These are phyloP conservation scores for Plasmodium reichenowi DNA, from an alignment of 169 alveolate species.

Conservation along the genomic window DNA sequence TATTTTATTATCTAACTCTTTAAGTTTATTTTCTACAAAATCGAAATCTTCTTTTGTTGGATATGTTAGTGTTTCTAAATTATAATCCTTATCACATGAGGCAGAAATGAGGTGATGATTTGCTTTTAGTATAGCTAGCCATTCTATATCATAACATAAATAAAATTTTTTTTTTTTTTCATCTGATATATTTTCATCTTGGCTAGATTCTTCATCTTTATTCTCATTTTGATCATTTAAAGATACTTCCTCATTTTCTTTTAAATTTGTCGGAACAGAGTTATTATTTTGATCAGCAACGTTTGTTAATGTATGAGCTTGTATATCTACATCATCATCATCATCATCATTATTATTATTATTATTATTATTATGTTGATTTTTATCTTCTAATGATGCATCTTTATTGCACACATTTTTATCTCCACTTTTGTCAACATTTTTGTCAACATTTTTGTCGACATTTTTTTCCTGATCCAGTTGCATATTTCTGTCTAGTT, in stretches of 20 bases:
- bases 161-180: conserved; percentile 9
- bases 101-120: conserved; percentile 37
- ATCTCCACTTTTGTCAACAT: background rate
- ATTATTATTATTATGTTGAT: background rate
- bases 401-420: background rate
- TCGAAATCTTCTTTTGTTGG: conserved; percentile 65
- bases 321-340: background rate
- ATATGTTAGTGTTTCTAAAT: conserved; percentile 40
- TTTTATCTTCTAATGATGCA: background rate
- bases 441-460: background rate
- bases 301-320: background rate
- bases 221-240: too few relatives aligned
- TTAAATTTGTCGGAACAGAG: too few relatives aligned
- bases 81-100: conserved; percentile 34
- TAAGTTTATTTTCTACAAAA: conserved; percentile 21
- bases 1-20: conserved; percentile 16
- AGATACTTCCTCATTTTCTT: too few relatives aligned
- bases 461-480: background rate
- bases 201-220: conserved; percentile 1
- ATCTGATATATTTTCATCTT: background rate
- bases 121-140: conserved; percentile 72
- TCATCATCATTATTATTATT: too few relatives aligned
- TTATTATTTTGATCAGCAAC: background rate
- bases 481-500: too few relatives aligned
- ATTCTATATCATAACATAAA: conserved; percentile 55